These are phyloP conservation scores for Melocanna baccifera DNA, from an alignment of 176 grass and related monocot genomes.

Conservation along the genomic window DNA sequence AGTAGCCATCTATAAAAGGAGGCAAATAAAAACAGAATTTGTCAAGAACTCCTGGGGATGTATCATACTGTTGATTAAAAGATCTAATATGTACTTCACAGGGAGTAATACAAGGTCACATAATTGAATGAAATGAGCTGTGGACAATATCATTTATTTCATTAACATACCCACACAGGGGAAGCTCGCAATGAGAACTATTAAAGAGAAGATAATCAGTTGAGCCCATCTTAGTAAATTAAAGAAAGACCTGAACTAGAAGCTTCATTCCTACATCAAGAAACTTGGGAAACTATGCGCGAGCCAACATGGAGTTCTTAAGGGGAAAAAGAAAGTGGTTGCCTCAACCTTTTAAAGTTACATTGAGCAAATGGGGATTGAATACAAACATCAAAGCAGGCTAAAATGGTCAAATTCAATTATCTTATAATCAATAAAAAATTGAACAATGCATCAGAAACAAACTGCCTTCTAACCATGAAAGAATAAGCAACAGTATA, in stretches of 20 bases:
- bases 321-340: background rate
- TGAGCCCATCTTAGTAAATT: background rate
- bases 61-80: background rate
- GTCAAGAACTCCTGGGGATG: background rate
- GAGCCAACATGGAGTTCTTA: background rate
- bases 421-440: background rate
- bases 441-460: background rate
- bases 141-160: background rate
- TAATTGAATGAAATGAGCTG: background rate
- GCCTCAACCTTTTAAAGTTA: background rate
- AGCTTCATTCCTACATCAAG: background rate
- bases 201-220: background rate
- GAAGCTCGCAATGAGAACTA: background rate
- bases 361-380: background rate
- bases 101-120: background rate
- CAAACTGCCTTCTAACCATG: slow-evolving; percentile 17
- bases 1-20: background rate
- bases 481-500: slow-evolving; percentile 19
- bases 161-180: background rate
- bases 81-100: background rate
- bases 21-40: background rate
- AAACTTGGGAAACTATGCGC: background rate
- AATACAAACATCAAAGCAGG: background rate
- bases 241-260: background rate
- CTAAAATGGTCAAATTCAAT: background rate